phyloP scores from a whole-genome alignment of 192 early-diverging fungal species.

The Phlyctochytrium bullatum region DNA sequence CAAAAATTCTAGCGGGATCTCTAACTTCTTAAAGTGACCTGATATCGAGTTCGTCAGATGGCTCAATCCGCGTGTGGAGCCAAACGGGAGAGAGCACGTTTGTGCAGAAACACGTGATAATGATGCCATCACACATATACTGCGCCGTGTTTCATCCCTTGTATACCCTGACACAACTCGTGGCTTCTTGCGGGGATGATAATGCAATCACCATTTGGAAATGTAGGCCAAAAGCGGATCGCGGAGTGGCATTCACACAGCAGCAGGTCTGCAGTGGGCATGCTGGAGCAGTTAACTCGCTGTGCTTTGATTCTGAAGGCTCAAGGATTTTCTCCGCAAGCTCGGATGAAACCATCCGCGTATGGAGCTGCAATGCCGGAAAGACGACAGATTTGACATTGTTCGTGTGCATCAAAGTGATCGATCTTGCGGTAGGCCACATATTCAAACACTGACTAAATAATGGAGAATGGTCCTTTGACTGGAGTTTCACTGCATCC shows the following conservation, averaged over 20 bases:
- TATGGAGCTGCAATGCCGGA: constrained; percentile 38
- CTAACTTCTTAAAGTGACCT: constrained; percentile 5
- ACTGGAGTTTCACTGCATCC: constrained; percentile 35
- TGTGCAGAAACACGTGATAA: constrained; percentile 11
- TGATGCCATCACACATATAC: constrained; percentile 47
- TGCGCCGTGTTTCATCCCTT: constrained; percentile 30
- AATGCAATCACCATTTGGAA: constrained; percentile 34
- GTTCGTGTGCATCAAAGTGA: constrained; percentile 37
- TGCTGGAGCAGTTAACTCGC: constrained; percentile 28
- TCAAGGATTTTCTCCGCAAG: constrained; percentile 40
- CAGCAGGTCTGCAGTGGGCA: constrained; percentile 32
- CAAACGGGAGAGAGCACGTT: constrained; percentile 16
- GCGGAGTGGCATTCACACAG: neutral
- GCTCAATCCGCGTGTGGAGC: constrained; percentile 42
- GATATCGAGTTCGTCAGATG: constrained; percentile 43
- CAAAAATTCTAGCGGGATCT: neutral
- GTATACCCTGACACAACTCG: neutral
- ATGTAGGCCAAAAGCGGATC: constrained; percentile 20
- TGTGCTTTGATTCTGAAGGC: constrained; percentile 40
- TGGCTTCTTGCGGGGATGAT: constrained; percentile 44
- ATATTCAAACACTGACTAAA: neutral
- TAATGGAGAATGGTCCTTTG: constrained; percentile 21
- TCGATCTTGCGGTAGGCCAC: constrained; percentile 12
- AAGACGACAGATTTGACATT: neutral
- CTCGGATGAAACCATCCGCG: constrained; percentile 34